Evolutionary conservation across 768 basidiomycete genomes (phyloP).

Genomic region (Porphyrellus cyaneotinctus): DNA sequence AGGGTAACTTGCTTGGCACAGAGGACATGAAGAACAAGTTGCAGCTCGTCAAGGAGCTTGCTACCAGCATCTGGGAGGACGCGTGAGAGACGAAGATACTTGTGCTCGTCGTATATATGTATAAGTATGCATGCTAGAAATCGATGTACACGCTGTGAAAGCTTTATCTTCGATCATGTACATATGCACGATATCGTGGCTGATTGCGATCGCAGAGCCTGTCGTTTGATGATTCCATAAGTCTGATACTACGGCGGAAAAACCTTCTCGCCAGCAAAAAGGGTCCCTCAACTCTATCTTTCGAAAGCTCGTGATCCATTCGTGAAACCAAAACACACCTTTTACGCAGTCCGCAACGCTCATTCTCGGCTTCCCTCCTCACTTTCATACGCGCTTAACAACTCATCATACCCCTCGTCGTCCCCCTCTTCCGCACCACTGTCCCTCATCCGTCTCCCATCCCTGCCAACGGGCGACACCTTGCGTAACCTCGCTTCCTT

Average conservation of each 20-base stretch:
- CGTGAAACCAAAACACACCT: not conserved
- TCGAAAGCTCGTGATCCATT: not conserved
- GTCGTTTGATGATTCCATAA: not conserved
- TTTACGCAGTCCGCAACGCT: not conserved
- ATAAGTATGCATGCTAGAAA: not conserved
- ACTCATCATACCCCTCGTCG: slow-evolving; percentile 69
- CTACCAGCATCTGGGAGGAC: slow-evolving; percentile 36
- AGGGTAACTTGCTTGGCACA: slow-evolving; percentile 39
- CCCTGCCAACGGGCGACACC: slow-evolving; percentile 40
- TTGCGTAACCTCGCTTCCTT: slow-evolving; percentile 41
- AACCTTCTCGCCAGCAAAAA: slow-evolving; percentile 1
- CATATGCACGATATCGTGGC: not conserved
- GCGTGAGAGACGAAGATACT: slow-evolving; percentile 8
- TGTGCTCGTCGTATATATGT: too few species aligned
- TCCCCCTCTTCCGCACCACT: slow-evolving; percentile 76
- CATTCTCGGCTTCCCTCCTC: slow-evolving; percentile 48
- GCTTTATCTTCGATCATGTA: not conserved
- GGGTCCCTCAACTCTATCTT: not conserved
- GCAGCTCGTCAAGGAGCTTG: slow-evolving; percentile 33
- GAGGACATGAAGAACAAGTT: slow-evolving; percentile 34
- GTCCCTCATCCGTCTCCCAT: slow-evolving; percentile 40
- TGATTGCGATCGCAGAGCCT: not conserved
- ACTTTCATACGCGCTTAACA: slow-evolving; percentile 80
- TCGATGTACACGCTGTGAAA: not conserved
- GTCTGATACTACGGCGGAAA: not conserved